Conservation (phyloP, 1,139 yeast species). For the Ogataea hybrid region DNA sequence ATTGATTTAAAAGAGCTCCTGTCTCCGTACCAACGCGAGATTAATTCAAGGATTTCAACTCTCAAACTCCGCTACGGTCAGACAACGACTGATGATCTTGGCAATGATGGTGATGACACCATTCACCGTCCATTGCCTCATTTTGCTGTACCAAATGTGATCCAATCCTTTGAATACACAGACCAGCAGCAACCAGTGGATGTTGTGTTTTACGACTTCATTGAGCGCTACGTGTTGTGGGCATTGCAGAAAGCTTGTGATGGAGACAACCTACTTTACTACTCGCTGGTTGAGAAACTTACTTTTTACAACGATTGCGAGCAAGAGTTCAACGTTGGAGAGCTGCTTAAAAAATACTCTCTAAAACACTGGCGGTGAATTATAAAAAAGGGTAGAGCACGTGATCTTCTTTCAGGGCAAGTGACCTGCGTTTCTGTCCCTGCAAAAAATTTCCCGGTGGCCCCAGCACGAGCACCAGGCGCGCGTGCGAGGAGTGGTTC, state of each 20-base stretch:
- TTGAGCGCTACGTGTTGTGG: constrained; percentile 57
- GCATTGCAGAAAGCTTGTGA: constrained; percentile 47
- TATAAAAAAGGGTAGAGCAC: constrained; percentile 2
- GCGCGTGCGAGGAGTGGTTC: constrained; percentile 10
- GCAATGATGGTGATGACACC: constrained; percentile 87
- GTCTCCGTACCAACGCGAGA: constrained; percentile 26
- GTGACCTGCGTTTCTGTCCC: constrained; percentile 16
- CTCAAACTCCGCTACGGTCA: constrained; percentile 50
- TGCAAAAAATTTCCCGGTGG: constrained; percentile 4
- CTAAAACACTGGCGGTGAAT: constrained; percentile 31
- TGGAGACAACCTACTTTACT: constrained; percentile 22
- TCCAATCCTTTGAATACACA: constrained; percentile 38
- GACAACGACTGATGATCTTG: constrained; percentile 80
- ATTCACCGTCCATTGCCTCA: constrained; percentile 61
- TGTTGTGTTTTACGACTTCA: constrained; percentile 75
- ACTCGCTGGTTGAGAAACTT: constrained; percentile 27
- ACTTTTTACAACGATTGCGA: constrained; percentile 44
- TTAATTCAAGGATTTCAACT: constrained; percentile 3
- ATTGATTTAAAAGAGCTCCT: constrained; percentile 17
- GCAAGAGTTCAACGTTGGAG: constrained; percentile 43
- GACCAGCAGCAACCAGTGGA: constrained; percentile 45
- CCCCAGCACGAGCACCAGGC: constrained; percentile 1
- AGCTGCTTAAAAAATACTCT: constrained; percentile 43
- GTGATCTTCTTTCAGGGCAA: constrained; percentile 1
- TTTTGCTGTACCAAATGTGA: constrained; percentile 72